Base-by-base conservation (phyloP, 805 yeast genomes). In the Candida suzukii region DNA sequence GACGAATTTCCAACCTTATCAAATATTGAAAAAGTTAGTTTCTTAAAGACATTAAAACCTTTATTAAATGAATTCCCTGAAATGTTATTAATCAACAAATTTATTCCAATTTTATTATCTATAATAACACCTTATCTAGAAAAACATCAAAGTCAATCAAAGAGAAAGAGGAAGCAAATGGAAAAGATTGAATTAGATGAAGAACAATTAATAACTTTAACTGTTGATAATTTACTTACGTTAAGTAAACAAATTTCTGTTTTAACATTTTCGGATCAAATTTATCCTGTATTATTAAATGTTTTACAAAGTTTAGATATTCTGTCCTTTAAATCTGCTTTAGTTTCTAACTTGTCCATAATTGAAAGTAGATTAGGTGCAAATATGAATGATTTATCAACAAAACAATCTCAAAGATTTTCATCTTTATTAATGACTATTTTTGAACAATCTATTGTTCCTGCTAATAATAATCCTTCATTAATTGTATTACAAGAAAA, bases 1-100 rank as follows among this genome's bases (percentile, higher is more conserved):
- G 97, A 91, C 54, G 93, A 85, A 42, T 80, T 86, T 46, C 77
- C 88, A 10, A 84, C 95, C 0, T 82, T 84, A 50, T 64, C 80
- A 2, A 65, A 68, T 7, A 71, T 71, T 16, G 97, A 91, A 43
- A 83, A 82, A 51, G 58, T 74, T 20, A 66, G 77, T 1, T 88
- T 88, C 54, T 67, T 90, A 48, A 73, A 73, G 41, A 88, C 88
- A 1, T 66, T 91, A 40, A 60, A 74, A 19, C 62, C 63, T 4
- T 63, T 78, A 18, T 54, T 80, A 21, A 68, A 71, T 7, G 70
- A 76, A 49, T 83, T 82, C 52, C 88, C 91, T 3, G 67, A 67
- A 30, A 64, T 64, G 35, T 66, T 73, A 50, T 70, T 74, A 42
- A 78, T 70, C 54, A 80, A 80, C 50, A 91, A 91, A 54, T 73